Evolutionary conservation across 495 filamentous ascomycete species (phyloP).

Genomic region (Neurospora sp.): DNA sequence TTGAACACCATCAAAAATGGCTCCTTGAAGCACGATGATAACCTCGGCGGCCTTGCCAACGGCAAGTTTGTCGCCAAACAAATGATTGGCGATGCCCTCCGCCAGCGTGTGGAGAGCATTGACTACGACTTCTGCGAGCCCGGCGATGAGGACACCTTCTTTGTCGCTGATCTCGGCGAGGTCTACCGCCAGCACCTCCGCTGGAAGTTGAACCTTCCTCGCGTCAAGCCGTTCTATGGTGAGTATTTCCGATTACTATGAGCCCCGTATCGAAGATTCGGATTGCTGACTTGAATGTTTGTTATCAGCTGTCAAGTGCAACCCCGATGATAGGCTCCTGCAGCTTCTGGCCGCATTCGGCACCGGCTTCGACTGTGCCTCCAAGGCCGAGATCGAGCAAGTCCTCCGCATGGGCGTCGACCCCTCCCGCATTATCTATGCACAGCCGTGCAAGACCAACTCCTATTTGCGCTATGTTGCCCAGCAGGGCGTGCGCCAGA

Average conservation of each 20-base stretch:
- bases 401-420: slow-evolving; percentile 77
- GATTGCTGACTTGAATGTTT: slow-evolving; percentile 2
- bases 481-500: slow-evolving; percentile 80
- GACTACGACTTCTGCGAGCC: slow-evolving; percentile 77
- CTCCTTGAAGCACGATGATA: slow-evolving; percentile 23
- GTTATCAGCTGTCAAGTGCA: slow-evolving; percentile 85
- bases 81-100: slow-evolving; percentile 70
- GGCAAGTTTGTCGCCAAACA: slow-evolving; percentile 33
- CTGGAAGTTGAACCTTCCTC: slow-evolving; percentile 89
- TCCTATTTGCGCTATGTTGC: slow-evolving; percentile 88
- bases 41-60: slow-evolving; percentile 6
- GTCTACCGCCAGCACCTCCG: slow-evolving; percentile 96
- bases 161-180: slow-evolving; percentile 95
- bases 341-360: slow-evolving; percentile 78
- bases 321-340: slow-evolving; percentile 84
- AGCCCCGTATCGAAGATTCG: neutral
- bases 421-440: slow-evolving; percentile 92
- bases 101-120: slow-evolving; percentile 68
- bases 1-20: slow-evolving; percentile 29
- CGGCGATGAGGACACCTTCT: slow-evolving; percentile 94
- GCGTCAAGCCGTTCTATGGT: slow-evolving; percentile 97
- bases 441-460: slow-evolving; percentile 98
- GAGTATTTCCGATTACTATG: slow-evolving; percentile 22
- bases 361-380: slow-evolving; percentile 96
- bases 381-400: slow-evolving; percentile 90